Base-by-base conservation (phyloP, 202 grass and related monocot species). In the Setaria italica region DNA sequence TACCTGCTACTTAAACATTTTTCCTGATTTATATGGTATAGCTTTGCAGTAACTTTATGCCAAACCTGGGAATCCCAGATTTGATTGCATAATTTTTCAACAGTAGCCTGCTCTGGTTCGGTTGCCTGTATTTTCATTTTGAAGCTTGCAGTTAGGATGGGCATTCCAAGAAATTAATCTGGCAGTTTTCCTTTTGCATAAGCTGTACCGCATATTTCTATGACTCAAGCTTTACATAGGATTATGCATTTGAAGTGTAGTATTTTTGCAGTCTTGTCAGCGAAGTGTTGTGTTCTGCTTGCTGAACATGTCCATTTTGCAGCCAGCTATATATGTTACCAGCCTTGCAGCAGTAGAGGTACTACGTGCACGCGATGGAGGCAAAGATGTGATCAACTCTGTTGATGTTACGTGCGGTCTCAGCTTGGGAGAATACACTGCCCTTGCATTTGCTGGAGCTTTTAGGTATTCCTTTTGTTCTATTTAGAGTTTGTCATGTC, bases 391-490 rank as follows among this genome's bases (percentile, higher is more conserved):
- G 83, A 96, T 96, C 34, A 46, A 91, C 65, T 94, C 94, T 47
- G 86, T 90, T 83, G 94, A 99, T 86, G 90, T 96, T 47, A 92
- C 97, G 41, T 99, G 97, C 82, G 94, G 97, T 80, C 90, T 99
- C 77, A 99, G 97, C 81, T 87, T 99, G 88, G 94, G 97, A 29
- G 97, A 99, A 84, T 99, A 99, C 75, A 96, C 94, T 6, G 91
- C 97, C 7, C 92, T 99, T 86, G 93, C 97, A 88, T 99, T 96
- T 90, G 85, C 93, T 73, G 90, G 83, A 84, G 92, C 97, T 82
- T 99, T 99, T 91, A 99, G 97, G 97, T 99, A 90, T 33, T 68
- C 69, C 29, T 19, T 39, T 81, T 62, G 7, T 42, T 64, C 70
- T 73, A 62, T 21, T 80, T 59, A 16, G 56, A 85, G 72, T 82